Conservation (phyloP, 495 filamentous ascomycete genomes). For the Annulohypoxylon stygium region DNA sequence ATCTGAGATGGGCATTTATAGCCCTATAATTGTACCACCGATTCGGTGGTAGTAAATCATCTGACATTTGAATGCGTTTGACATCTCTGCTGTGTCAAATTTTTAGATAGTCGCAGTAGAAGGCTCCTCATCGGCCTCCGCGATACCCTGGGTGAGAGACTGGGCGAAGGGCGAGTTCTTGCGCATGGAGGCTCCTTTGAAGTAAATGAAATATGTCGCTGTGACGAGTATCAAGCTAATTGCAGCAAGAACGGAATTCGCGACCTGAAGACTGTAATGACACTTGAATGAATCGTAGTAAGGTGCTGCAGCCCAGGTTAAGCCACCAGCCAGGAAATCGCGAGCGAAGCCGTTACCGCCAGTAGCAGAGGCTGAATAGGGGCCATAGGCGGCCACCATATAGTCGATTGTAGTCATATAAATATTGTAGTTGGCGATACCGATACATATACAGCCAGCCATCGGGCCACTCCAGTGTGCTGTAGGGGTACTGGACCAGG, state of each 20-base stretch:
- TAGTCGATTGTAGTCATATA: slow-evolving; percentile 89
- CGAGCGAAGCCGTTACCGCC: slow-evolving; percentile 78
- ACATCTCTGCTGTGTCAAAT: not conserved
- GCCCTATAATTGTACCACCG: not conserved
- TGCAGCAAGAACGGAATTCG: slow-evolving; percentile 77
- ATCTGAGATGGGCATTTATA: not conserved
- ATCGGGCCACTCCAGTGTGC: slow-evolving; percentile 73
- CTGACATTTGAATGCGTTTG: not conserved
- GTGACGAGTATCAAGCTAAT: slow-evolving; percentile 76
- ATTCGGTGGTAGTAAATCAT: not conserved
- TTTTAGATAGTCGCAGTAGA: not conserved
- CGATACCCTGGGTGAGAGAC: slow-evolving; percentile 55
- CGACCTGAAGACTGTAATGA: slow-evolving; percentile 67
- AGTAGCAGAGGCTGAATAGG: slow-evolving; percentile 82
- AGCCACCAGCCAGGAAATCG: slow-evolving; percentile 84
- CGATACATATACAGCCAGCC: slow-evolving; percentile 71
- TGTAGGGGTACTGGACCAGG: slow-evolving; percentile 71
- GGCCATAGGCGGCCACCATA: slow-evolving; percentile 83
- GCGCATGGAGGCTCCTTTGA: slow-evolving; percentile 77
- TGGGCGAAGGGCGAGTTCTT: slow-evolving; percentile 80
- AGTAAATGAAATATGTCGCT: slow-evolving; percentile 83
- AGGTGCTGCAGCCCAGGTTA: slow-evolving; percentile 78
- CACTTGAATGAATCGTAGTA: slow-evolving; percentile 74
- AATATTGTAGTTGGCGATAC: slow-evolving; percentile 76
- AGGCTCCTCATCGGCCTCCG: not conserved